Percentiles rank a stretch among this genome's conserved stretches.
phyloP scores from a whole-genome alignment of 371 early-diverging fungal genomes.

The Mortierella sp. region DNA sequence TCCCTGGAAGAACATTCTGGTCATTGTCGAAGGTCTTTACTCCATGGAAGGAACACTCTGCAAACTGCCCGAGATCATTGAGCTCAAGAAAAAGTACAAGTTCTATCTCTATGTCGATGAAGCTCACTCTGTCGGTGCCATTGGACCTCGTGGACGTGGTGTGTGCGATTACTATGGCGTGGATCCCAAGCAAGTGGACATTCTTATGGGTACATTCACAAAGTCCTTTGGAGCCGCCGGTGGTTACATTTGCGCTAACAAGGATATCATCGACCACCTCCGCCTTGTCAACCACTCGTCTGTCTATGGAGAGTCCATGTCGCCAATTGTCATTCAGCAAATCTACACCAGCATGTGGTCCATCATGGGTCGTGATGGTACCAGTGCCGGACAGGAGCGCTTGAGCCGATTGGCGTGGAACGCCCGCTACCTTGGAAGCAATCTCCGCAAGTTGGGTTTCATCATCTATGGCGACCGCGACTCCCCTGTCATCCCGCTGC shows the following conservation, averaged over 20 bases:
- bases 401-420: constrained; percentile 91
- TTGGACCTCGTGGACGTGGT: constrained; percentile 95
- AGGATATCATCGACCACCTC: constrained; percentile 88
- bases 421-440: constrained; percentile 84
- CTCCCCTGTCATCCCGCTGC: constrained; percentile 97
- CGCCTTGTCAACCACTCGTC: constrained; percentile 85
- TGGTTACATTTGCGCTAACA: constrained; percentile 94
- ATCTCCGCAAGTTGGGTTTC: constrained; percentile 92
- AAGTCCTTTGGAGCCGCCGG: constrained; percentile 99
- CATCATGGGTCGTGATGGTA: constrained; percentile 90
- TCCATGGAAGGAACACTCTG: constrained; percentile 99
- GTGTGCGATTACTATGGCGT: constrained; percentile 97
- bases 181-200: constrained; percentile 92
- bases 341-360: constrained; percentile 90
- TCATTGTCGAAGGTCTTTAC: constrained; percentile 98
- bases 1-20: constrained; percentile 99
- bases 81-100: constrained; percentile 96
- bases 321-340: constrained; percentile 94
- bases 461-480: constrained; percentile 95
- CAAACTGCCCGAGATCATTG: constrained; percentile 91
- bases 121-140: constrained; percentile 99
- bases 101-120: constrained; percentile 99
- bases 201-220: constrained; percentile 99
- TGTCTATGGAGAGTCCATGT: constrained; percentile 95
- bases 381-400: constrained; percentile 83